Evolutionary conservation across 1,284 basidiomycete species (phyloP), one percentile per base, ranked within the genome.

Genomic region (Ceratobasidium sp.): DNA sequence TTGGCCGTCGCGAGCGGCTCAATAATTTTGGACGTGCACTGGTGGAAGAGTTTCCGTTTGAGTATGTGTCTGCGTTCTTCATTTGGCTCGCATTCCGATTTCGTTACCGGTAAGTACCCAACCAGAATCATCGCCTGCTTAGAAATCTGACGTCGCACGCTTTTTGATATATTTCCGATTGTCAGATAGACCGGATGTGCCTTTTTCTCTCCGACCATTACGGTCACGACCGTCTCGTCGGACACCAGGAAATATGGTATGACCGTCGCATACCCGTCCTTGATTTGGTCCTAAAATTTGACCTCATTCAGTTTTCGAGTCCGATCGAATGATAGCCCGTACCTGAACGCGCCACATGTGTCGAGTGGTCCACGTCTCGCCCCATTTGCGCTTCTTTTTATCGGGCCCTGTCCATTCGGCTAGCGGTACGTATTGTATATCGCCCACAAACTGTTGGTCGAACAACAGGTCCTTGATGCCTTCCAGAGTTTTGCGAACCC

Each of bases 101-200:
- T 68, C n/a, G 20, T 15, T 6, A 68, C 65, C 17, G 53, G 65
- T 56, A 68, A 27, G 53, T 68, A 69, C 20, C 70, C 72, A 12
- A 70, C 17, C 8, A 73, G 45, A 0, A 73, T n/a, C 22, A 27
- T 68, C 2, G 65, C 72, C 1, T 42, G 25, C 8, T 53, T 64
- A 13, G 56, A 67, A 10, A 47, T 50, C 22, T 45, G 54, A 6
- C 49, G 62, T 8, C 53, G 69, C 6, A 69, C 20, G 7, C 29
- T n/a, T 38, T 72, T 73, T 22, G 55, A 25, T 8, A 72, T 57
- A 43, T 73, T 73, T 8, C 62, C 69, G 17, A 72, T 52, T 1
- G 71, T 65, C 0, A 73, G 6, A 38, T 73, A 73, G 1, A 73
- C 69, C 0, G 71, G 69, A 42, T 72, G 69, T 1, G 70, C 70